Evolutionary conservation across 2,329 filamentous ascomycete species (phyloP), one percentile per base, ranked within the genome.

Genomic region (Colletotrichum caudatum): DNA sequence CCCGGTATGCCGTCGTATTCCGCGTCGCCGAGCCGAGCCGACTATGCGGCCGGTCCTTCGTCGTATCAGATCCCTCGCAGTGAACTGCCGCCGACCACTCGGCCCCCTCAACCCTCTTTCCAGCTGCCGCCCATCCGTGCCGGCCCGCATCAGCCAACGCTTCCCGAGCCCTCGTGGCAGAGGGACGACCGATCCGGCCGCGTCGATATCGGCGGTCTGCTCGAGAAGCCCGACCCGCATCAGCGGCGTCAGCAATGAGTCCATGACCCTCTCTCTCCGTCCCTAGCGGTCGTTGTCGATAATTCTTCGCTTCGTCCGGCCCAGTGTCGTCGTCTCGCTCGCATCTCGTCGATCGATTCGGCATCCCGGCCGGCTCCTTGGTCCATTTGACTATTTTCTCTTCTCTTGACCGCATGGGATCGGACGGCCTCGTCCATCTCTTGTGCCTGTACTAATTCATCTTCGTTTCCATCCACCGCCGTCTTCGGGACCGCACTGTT

Each of bases 151-250:
- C 77, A 76, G 50, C 63, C 54, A 7, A 69, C 67, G 20, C 78
- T 72, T 53, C 61, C 75, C 26, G 74, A 76, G 35, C 76, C 77
- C 37, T 72, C 74, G 79, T 77, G 78, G 66, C 61, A 53, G 23
- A 82, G 85, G 54, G 86, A 88, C 68, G 87, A 89, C 66, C 84
- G 87, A 37, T 80, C 83, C 23, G 80, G 83, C 48, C 85, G 89
- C 20, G 86, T 91, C 60, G 88, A 90, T 75, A 91, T 91, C 73
- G 87, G 85, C 14, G 89, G 89, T 2, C 83, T 89, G 76, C 88
- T 92, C 76, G 90, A 89, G 74, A 88, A 84, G 79, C 85, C 87
- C 33, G 86, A 86, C 75, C 64, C 64, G 64, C 83, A 74, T 48
- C 78, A 74, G 59, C 78, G 74, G 73, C 76, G 75, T 60, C 72